Percentiles rank a stretch among this genome's conserved stretches.
These are phyloP conservation scores for Stagonosporopsis chrysanthemi DNA, from an alignment of 2,329 filamentous ascomycete species.

Conservation along the genomic window DNA sequence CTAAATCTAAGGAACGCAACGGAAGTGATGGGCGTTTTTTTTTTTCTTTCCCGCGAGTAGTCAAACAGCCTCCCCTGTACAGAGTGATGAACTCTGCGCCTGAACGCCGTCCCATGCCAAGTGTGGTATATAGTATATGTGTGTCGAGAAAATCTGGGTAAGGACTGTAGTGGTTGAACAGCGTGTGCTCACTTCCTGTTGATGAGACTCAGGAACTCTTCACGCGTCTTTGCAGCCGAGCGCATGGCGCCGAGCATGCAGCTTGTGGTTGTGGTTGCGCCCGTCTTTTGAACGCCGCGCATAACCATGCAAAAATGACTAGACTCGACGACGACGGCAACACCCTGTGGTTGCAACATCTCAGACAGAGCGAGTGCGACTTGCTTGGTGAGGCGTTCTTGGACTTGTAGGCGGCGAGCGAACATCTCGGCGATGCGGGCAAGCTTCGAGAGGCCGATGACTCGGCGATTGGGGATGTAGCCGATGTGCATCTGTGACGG, in stretches of 20 bases:
- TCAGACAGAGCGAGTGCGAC: constrained; percentile 94
- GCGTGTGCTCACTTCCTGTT: constrained; percentile 35
- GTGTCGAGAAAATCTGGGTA: background rate
- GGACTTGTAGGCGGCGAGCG: constrained; percentile 88
- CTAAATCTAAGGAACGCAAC: constrained; percentile 20
- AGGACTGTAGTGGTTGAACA: background rate
- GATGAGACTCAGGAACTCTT: constrained; percentile 87
- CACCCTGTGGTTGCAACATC: constrained; percentile 89
- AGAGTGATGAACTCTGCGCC: constrained; percentile 44
- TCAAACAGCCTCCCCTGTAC: constrained; percentile 4
- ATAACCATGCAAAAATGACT: constrained; percentile 98
- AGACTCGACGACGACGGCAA: constrained; percentile 97
- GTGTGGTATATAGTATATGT: constrained; percentile 7
- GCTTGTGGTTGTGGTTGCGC: constrained; percentile 87
- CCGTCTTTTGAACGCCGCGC: constrained; percentile 95
- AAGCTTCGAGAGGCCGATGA: constrained; percentile 94
- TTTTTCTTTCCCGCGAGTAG: background rate
- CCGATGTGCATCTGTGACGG: constrained; percentile 89
- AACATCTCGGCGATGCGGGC: constrained; percentile 98
- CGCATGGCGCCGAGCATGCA: constrained; percentile 98
- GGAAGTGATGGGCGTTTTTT: constrained; percentile 24
- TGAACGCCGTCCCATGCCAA: constrained; percentile 14
- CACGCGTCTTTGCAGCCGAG: constrained; percentile 88
- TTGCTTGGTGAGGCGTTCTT: constrained; percentile 95
- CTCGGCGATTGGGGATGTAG: constrained; percentile 90